These are phyloP conservation scores for Exophiala mesophila DNA, from an alignment of 2,329 filamentous ascomycete genomes.

Conservation along the genomic window DNA sequence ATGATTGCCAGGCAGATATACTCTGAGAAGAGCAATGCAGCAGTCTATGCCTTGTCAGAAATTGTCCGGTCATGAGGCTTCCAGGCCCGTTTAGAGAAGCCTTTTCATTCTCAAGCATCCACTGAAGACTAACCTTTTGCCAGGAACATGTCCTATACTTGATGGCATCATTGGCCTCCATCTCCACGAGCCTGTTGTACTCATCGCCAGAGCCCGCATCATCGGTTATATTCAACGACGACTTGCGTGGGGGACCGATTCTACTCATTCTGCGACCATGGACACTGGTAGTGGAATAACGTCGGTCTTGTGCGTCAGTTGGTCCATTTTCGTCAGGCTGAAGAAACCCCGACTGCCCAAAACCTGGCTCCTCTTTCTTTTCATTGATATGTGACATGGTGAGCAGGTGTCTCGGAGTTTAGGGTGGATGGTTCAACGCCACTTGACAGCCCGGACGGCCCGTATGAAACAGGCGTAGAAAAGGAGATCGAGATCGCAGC, in stretches of 20 bases:
- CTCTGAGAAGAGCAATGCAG: slow-evolving; percentile 84
- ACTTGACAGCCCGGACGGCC: slow-evolving; percentile 27
- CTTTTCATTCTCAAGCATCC: no score
- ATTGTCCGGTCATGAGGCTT: not conserved
- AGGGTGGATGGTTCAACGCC: slow-evolving; percentile 22
- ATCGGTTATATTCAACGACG: slow-evolving; percentile 13
- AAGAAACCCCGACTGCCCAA: slow-evolving; percentile 10
- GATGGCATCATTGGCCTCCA: slow-evolving; percentile 73
- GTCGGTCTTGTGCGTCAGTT: slow-evolving; percentile 15
- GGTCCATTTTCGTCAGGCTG: slow-evolving; percentile 8
- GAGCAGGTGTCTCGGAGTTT: not conserved
- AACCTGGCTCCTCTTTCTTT: slow-evolving; percentile 14
- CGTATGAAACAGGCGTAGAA: slow-evolving; percentile 27
- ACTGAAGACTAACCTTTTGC: slow-evolving; percentile 61
- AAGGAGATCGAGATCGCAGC: slow-evolving; percentile 18
- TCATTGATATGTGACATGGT: slow-evolving; percentile 20
- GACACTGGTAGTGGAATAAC: slow-evolving; percentile 16
- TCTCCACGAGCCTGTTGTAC: slow-evolving; percentile 58
- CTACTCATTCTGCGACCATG: slow-evolving; percentile 25
- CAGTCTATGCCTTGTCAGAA: slow-evolving; percentile 53
- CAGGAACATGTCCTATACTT: slow-evolving; percentile 91
- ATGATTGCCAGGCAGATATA: slow-evolving; percentile 93
- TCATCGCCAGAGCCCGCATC: slow-evolving; percentile 40
- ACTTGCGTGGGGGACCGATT: slow-evolving; percentile 24
- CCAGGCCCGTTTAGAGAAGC: no score